Percentiles rank a stretch among this genome's conserved stretches.
phyloP scores from a whole-genome alignment of 805 yeast genomes.

The Saccharomycopsis babjevae region DNA sequence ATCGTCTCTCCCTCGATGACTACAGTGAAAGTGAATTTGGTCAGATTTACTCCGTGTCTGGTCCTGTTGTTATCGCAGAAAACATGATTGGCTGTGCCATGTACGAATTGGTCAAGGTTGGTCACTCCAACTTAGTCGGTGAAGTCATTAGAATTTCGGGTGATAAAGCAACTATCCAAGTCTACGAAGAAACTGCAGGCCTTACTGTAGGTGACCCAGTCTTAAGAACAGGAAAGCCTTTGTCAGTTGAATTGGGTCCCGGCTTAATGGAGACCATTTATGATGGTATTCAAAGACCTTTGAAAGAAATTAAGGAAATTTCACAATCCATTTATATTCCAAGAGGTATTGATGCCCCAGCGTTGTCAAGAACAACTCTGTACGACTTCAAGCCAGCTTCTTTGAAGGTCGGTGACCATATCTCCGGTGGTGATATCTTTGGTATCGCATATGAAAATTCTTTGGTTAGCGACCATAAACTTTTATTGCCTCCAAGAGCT shows the following conservation, averaged over 20 bases:
- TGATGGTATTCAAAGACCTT: conserved; percentile 99
- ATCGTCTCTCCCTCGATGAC: conserved; percentile 73
- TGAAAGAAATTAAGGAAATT: conserved; percentile 78
- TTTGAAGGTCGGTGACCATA: conserved; percentile 89
- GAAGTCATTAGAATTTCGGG: conserved; percentile 95
- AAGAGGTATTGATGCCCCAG: conserved; percentile 96
- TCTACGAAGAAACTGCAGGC: conserved; percentile 98
- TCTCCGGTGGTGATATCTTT: conserved; percentile 91
- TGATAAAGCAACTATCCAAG: conserved; percentile 97
- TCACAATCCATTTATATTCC: conserved; percentile 95
- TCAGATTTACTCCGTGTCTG: conserved; percentile 87
- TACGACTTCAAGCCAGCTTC: conserved; percentile 80
- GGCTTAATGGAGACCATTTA: conserved; percentile 98
- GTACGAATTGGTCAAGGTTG: conserved; percentile 98
- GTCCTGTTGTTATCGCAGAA: conserved; percentile 96
- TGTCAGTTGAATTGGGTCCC: conserved; percentile 97
- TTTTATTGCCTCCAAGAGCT: conserved; percentile 94
- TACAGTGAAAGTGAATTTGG: conserved; percentile 74
- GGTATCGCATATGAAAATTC: conserved; percentile 94
- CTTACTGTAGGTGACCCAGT: conserved; percentile 99
- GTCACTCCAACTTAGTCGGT: conserved; percentile 94
- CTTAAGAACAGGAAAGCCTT: conserved; percentile 95
- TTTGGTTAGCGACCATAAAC: conserved; percentile 82
- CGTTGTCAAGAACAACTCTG: conserved; percentile 70
- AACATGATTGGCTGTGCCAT: conserved; percentile 99